These are phyloP conservation scores for Histomonas meleagridis DNA, from an alignment of 208 protist genomes.

Conservation along the genomic window DNA sequence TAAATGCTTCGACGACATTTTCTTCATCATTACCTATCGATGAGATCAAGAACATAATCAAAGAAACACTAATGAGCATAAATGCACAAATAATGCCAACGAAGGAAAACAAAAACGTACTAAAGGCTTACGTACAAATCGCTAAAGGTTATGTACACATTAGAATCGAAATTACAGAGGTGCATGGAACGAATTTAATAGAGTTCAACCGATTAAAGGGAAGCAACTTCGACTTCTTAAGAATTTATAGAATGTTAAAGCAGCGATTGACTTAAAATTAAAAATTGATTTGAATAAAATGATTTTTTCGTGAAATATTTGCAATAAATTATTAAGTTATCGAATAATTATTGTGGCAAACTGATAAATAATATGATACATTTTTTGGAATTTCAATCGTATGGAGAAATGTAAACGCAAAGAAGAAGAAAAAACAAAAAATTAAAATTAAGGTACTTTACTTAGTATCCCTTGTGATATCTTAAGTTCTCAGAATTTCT, in stretches of 20 bases:
- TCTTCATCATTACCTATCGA: neutral
- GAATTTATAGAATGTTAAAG: conserved; percentile 25
- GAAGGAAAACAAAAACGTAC: neutral
- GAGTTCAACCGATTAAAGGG: neutral
- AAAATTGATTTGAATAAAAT: no score
- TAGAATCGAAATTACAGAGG: neutral
- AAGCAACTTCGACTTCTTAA: neutral
- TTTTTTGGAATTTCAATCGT: no score
- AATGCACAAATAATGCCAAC: neutral
- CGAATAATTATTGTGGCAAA: no score
- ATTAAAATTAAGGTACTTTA: no score
- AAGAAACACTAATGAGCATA: neutral
- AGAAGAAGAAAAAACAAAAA: no score
- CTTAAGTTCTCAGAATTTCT: no score
- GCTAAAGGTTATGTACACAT: neutral
- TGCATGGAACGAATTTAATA: neutral
- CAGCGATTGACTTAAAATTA: no score
- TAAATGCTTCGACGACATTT: neutral
- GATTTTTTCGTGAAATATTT: no score
- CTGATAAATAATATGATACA: no score
- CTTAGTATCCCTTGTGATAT: no score
- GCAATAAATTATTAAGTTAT: no score
- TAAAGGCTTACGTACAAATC: neutral
- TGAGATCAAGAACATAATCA: neutral
- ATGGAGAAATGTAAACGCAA: no score